Percentiles rank a stretch among this genome's conserved stretches.
Conservation (phyloP, 768 basidiomycete species). For the Lactifluus pinguis region DNA sequence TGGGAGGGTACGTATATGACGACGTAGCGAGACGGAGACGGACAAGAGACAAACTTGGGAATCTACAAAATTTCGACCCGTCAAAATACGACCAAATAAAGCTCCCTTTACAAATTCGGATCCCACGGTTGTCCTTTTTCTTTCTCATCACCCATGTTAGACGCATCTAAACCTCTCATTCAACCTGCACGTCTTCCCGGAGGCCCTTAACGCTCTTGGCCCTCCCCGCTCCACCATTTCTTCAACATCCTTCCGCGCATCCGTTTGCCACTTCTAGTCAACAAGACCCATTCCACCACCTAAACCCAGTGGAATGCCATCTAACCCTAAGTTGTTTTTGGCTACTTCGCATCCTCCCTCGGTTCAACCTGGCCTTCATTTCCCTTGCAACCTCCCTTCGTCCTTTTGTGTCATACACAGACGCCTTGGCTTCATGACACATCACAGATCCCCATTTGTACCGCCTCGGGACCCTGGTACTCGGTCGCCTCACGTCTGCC, state of each 20-base stretch:
- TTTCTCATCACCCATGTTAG: neutral
- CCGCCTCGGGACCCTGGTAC: slow-evolving; percentile 16
- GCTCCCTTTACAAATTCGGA: neutral
- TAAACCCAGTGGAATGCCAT: slow-evolving; percentile 15
- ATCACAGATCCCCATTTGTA: slow-evolving; percentile 8
- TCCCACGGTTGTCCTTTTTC: neutral
- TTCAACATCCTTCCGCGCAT: slow-evolving; percentile 1
- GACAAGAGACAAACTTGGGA: neutral
- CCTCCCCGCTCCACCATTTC: neutral
- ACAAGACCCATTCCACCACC: slow-evolving; percentile 12
- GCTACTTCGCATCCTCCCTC: slow-evolving; percentile 1
- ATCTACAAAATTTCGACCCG: no score
- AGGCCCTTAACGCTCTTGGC: slow-evolving; percentile 11
- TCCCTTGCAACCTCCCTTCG: slow-evolving; percentile 4
- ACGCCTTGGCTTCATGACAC: neutral
- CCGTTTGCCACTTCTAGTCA: slow-evolving; percentile 11
- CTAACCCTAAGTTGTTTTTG: slow-evolving; percentile 17
- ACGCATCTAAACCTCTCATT: neutral
- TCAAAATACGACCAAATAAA: slow-evolving; percentile 3
- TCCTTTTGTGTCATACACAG: neutral
- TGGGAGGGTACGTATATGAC: neutral
- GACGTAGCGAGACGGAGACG: neutral
- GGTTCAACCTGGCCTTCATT: neutral
- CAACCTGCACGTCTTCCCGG: slow-evolving; percentile 4
- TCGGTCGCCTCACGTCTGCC: neutral